These are phyloP conservation scores for Solanum boliviense DNA, from an alignment of 257 asterid species.

Conservation along the genomic window DNA sequence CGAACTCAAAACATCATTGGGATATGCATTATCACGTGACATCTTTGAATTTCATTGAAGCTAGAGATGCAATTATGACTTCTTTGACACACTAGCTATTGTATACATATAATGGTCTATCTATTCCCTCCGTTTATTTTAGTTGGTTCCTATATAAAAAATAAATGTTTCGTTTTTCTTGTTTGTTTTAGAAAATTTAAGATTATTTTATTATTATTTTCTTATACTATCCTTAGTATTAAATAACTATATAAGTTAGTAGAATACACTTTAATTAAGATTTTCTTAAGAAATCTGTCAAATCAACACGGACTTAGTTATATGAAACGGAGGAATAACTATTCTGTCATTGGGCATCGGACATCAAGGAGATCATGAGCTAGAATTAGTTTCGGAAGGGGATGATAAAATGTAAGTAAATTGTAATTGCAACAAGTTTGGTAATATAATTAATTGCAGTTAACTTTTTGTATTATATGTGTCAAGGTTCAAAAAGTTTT, in stretches of 20 bases:
- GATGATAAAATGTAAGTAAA: background rate
- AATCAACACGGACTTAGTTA: background rate
- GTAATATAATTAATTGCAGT: background rate
- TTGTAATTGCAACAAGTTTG: background rate
- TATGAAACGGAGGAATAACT: background rate
- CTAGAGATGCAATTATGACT: background rate
- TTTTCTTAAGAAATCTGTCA: background rate
- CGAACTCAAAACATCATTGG: background rate
- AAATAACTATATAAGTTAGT: no score
- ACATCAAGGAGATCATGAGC: background rate
- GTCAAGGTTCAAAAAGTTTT: background rate
- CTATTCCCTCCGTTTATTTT: background rate
- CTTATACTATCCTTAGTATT: no score
- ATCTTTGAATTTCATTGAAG: background rate
- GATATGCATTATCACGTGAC: background rate
- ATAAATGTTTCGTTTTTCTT: no score
- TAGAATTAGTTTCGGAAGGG: background rate
- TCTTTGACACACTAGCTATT: background rate
- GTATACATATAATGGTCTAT: background rate
- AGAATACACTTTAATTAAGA: background rate
- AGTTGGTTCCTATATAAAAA: no score
- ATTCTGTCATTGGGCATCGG: background rate
- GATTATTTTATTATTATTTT: no score
- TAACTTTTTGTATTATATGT: background rate
- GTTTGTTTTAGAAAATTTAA: background rate